phyloP scores from a whole-genome alignment of 2,329 filamentous ascomycete genomes.

The Fusarium foetens region DNA sequence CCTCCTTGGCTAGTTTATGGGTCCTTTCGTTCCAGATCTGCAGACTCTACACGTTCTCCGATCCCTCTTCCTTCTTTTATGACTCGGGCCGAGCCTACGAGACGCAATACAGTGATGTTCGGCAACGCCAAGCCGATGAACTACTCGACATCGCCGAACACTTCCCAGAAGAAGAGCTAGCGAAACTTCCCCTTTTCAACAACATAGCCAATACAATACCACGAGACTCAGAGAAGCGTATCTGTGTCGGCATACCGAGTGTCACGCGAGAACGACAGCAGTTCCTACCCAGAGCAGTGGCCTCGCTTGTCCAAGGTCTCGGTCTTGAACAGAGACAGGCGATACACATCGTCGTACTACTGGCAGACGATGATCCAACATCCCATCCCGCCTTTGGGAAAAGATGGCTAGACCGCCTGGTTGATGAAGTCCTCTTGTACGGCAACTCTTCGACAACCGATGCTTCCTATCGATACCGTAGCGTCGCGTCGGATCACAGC shows the following conservation, averaged over 20 bases:
- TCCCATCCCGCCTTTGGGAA: slow-evolving; percentile 45
- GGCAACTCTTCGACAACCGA: background rate
- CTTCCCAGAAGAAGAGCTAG: background rate
- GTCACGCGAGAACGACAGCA: slow-evolving; percentile 41
- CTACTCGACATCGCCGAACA: slow-evolving; percentile 25
- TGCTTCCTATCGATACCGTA: accelerated
- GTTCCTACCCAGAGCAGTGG: slow-evolving; percentile 42
- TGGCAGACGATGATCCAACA: slow-evolving; percentile 44
- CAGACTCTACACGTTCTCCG: slow-evolving; percentile 34
- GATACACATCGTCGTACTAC: slow-evolving; percentile 44
- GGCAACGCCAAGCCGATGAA: slow-evolving; percentile 38
- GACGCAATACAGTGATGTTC: slow-evolving; percentile 37
- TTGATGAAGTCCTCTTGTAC: slow-evolving; percentile 47
- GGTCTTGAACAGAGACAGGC: slow-evolving; percentile 40
- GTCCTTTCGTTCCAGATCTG: slow-evolving; percentile 38
- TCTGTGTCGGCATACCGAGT: slow-evolving; percentile 47
- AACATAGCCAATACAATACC: background rate
- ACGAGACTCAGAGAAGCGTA: background rate
- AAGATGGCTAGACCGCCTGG: slow-evolving; percentile 44
- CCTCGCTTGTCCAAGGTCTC: slow-evolving; percentile 46
- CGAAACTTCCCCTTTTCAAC: background rate
- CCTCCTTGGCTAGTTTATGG: slow-evolving; percentile 19
- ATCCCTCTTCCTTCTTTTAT: slow-evolving; percentile 45
- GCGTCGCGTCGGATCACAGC: accelerated
- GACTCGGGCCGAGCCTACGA: slow-evolving; percentile 37